Base-by-base conservation (phyloP, 2,329 filamentous ascomycete species). In the Pseudogymnoascus sp. region DNA sequence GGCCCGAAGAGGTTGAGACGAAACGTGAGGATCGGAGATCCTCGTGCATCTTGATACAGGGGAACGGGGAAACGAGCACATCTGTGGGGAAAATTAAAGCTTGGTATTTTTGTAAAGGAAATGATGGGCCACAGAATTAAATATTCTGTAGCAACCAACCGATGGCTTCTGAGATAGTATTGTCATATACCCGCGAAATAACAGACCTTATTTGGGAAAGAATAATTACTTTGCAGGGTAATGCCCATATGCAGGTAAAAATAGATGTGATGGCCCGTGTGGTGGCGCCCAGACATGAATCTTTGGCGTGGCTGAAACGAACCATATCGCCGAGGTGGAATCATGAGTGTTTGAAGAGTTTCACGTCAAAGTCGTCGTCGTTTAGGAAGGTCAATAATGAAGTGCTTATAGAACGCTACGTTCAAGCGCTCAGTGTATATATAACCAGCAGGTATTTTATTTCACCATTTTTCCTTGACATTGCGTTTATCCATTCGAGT, bases 221-320 rank as follows among this genome's bases (percentile, higher is more conserved):
- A n/a, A 25, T 5, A 55, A 19, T 55, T 33, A 14, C 14, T 16
- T 30, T 2, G 23, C 16, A 28, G n/a, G 8, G n/a, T 19, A 52
- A 16, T 52, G 9, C n/a, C 19, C 49, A 33, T 8, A 19, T 22
- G 28, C 9, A 12, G 25, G 28, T 30, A 55, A 33, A 6, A 55
- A 55, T 55, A 55, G 49, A 28, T 52, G 25, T 16, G 28, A 16
- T 55, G 49, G 25, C 9, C 49, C 28, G 28, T 33, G 49, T 33
- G 49, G 4, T 19, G 49, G 7, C 49, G 49, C 28, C 49, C n/a
- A 19, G 28, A 33, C 49, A 33, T 55, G 25, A 55, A 55, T 19
- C 25, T 7, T 55, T 9, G n/a, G n/a, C 49, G 49, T 55, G 49
- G 49, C 49, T 55, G 49, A 55, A 55, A 52, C 45, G 14, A 52